These are phyloP conservation scores for Penicillium sclerotiorum DNA, from an alignment of 2,329 filamentous ascomycete genomes.

Conservation along the genomic window DNA sequence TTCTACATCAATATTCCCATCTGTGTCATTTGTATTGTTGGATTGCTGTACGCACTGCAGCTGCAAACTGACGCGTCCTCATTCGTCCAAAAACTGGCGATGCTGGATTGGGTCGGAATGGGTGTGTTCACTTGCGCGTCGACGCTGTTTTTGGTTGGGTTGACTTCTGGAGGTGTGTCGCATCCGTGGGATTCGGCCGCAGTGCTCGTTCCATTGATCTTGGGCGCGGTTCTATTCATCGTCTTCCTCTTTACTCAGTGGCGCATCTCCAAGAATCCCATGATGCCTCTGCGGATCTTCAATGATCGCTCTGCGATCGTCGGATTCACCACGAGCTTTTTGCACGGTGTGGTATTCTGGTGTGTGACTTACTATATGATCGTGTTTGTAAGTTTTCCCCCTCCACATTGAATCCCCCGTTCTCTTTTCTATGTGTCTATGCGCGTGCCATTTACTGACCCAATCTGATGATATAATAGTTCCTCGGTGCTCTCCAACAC, in stretches of 20 bases:
- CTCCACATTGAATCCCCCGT: slow-evolving; percentile 29
- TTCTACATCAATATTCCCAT: slow-evolving; percentile 24
- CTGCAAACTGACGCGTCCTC: neutral
- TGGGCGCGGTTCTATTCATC: neutral
- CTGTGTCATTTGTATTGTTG: slow-evolving; percentile 7
- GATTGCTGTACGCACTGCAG: neutral
- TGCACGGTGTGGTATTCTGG: slow-evolving; percentile 17
- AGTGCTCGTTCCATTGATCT: neutral
- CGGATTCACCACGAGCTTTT: slow-evolving; percentile 7
- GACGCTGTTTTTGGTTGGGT: slow-evolving; percentile 1
- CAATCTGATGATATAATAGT: too few species aligned
- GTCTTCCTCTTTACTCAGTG: neutral
- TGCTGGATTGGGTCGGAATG: slow-evolving; percentile 2
- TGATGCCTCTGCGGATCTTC: slow-evolving; percentile 1
- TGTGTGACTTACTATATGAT: slow-evolving; percentile 42
- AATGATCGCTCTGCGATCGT: neutral
- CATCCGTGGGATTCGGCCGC: slow-evolving; percentile 1
- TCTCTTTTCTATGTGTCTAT: slow-evolving; percentile 38
- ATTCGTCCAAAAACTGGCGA: slow-evolving; percentile 1
- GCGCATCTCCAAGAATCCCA: neutral
- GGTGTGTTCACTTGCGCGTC: too few species aligned
- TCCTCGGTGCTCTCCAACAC: too few species aligned
- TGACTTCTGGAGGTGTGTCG: neutral
- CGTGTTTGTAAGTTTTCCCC: slow-evolving; percentile 51
- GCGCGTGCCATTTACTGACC: too few species aligned